Conservation (phyloP, 2,329 filamentous ascomycete genomes). For the Talaromyces sp. region DNA sequence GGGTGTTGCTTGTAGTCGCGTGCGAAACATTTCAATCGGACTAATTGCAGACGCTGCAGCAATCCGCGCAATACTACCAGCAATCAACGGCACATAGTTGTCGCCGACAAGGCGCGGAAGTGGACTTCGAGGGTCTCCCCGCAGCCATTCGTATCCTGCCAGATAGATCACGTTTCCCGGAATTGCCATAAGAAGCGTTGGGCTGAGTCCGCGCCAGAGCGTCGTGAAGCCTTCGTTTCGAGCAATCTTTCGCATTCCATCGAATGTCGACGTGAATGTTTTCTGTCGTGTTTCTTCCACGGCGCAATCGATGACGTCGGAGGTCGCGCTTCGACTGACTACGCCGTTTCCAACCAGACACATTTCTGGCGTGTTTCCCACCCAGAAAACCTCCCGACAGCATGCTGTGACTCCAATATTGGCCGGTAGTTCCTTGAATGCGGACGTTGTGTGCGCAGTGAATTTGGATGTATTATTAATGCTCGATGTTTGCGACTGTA, state of each 20-base stretch:
- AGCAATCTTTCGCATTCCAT: slow-evolving; percentile 89
- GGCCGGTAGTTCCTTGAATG: slow-evolving; percentile 65
- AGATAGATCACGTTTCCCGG: slow-evolving; percentile 98
- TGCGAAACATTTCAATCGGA: slow-evolving; percentile 91
- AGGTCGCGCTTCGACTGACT: slow-evolving; percentile 27
- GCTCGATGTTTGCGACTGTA: slow-evolving; percentile 71
- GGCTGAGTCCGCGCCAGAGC: slow-evolving; percentile 89
- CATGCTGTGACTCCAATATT: slow-evolving; percentile 90
- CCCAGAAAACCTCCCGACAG: slow-evolving; percentile 95
- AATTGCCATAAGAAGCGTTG: slow-evolving; percentile 87
- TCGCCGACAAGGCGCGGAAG: slow-evolving; percentile 60
- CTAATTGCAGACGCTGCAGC: slow-evolving; percentile 77
- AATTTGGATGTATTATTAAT: slow-evolving; percentile 50
- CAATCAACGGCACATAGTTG: slow-evolving; percentile 70
- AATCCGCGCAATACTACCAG: slow-evolving; percentile 70
- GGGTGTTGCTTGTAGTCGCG: slow-evolving; percentile 76
- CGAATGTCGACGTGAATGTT: slow-evolving; percentile 83
- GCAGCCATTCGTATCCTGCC: slow-evolving; percentile 92
- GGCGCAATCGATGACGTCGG: slow-evolving; percentile 62
- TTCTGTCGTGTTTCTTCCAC: slow-evolving; percentile 79
- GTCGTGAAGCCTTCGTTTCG: slow-evolving; percentile 82
- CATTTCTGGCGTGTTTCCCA: slow-evolving; percentile 74
- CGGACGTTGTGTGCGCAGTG: slow-evolving; percentile 44
- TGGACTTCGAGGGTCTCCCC: slow-evolving; percentile 67
- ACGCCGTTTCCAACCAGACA: slow-evolving; percentile 59